phyloP scores from a whole-genome alignment of 768 basidiomycete species.

The Collybia mongolica region DNA sequence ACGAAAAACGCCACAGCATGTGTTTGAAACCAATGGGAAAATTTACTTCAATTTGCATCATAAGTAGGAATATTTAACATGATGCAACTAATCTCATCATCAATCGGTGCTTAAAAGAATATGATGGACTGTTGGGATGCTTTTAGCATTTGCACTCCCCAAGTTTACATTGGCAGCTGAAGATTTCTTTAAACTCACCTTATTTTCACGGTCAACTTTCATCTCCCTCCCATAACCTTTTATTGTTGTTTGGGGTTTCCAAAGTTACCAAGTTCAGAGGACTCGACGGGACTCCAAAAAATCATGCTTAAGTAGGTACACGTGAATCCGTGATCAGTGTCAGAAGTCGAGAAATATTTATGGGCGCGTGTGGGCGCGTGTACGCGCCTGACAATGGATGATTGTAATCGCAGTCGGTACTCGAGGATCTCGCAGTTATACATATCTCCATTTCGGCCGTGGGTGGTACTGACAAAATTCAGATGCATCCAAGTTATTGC shows the following conservation, averaged over 20 bases:
- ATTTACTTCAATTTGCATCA: neutral
- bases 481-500: no score
- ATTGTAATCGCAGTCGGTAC: no score
- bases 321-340: no score
- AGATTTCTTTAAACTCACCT: neutral
- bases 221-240: slow-evolving; percentile 5
- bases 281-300: slow-evolving; percentile 7
- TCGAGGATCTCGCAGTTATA: no score
- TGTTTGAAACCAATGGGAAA: neutral
- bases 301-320: slow-evolving; percentile 5
- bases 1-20: neutral
- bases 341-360: slow-evolving; percentile 4
- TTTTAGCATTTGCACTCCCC: slow-evolving; percentile 66
- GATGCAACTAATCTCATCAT: neutral
- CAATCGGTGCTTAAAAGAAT: no score
- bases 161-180: slow-evolving; percentile 59
- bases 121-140: neutral
- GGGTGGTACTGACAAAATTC: no score
- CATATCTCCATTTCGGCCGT: no score
- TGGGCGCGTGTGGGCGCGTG: slow-evolving; percentile 1
- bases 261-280: neutral
- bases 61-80: slow-evolving; percentile 1
- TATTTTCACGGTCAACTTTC: no score
- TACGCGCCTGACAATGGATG: no score
- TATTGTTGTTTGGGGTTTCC: slow-evolving; percentile 10